Evolutionary conservation across 1,139 yeast species (phyloP), one percentile per base, ranked within the genome.

Genomic region (Suhomyces taliae): DNA sequence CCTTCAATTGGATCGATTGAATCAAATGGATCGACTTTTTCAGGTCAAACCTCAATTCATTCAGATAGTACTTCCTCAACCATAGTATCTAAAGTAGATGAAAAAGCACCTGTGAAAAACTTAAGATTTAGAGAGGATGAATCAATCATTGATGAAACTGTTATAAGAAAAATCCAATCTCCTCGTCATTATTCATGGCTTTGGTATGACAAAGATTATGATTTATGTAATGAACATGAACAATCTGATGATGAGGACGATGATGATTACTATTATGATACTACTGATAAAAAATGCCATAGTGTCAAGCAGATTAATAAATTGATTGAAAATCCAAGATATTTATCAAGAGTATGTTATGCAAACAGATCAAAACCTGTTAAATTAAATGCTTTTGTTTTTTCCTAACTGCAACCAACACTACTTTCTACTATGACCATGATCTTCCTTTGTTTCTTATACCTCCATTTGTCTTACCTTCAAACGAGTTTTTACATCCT

Each of bases 201-300:
- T 7, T 64, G 72, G 66, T 70, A 67, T 51, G 76, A 72, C 35
- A 58, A 57, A 40, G 76, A 72, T 49, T 60, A 58, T 36, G 63
- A 64, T 37, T 58, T 70, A 29, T 55, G 68, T 33, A 59, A 58
- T 45, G 65, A 60, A 27, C 55, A 54, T 42, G 72, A 69, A 37
- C 61, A 58, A 34, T 57, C 65, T 12, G 64, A 59, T 31, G 62
- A 60, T 37, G 64, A 55, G 10, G 32, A 29, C 4, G 42, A 47
- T 15, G 56, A 53, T 14, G 55, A 54, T 29, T 43, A 46, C 8
- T 42, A 44, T 26, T 51, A 52, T 10, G 51, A 50, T 14, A 32
- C 47, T 8, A 35, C 39, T 8, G 29, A 43, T 12, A 47, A 45
- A 27, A 55, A 57, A 27, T 46, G 54, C 36, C 68, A 64, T 41